Conservation (phyloP, 768 basidiomycete genomes). For the Leccinellum rugosiceps region DNA sequence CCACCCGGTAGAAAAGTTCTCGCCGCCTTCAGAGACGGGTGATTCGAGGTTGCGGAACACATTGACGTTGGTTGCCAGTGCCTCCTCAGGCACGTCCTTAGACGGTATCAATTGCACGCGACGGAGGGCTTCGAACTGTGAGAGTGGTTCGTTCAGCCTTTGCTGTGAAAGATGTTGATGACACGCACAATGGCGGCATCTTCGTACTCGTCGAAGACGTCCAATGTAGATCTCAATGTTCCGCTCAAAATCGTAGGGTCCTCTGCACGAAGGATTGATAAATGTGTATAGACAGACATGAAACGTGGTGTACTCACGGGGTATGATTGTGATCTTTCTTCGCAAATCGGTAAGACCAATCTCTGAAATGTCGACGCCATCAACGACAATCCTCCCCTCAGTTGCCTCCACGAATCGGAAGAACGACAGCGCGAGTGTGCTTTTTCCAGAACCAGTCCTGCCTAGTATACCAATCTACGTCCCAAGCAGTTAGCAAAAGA, state of each 20-base stretch:
- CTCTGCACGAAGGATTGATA: slow-evolving; percentile 43
- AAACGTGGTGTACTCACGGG: slow-evolving; percentile 44
- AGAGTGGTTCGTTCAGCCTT: background rate
- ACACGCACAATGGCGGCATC: slow-evolving; percentile 73
- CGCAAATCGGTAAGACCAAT: slow-evolving; percentile 83
- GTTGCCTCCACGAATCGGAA: slow-evolving; percentile 90
- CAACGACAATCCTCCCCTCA: slow-evolving; percentile 69
- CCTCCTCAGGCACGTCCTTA: slow-evolving; percentile 41
- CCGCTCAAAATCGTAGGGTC: slow-evolving; percentile 88
- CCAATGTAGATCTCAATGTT: slow-evolving; percentile 73
- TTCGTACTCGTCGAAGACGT: slow-evolving; percentile 84
- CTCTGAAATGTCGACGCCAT: slow-evolving; percentile 71
- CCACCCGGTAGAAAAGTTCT: slow-evolving; percentile 88
- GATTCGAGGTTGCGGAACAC: slow-evolving; percentile 77
- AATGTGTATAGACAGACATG: background rate
- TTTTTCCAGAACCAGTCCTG: slow-evolving; percentile 72
- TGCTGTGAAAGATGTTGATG: background rate
- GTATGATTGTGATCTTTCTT: slow-evolving; percentile 71
- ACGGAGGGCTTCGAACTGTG: slow-evolving; percentile 77
- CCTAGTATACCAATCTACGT: slow-evolving; percentile 66
- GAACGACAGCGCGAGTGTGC: slow-evolving; percentile 78
- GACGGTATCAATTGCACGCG: slow-evolving; percentile 77
- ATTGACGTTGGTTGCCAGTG: slow-evolving; percentile 56
- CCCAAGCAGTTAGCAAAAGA: slow-evolving; percentile 4
- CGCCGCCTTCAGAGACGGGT: slow-evolving; percentile 76